Evolutionary conservation across 352 stramenopile genomes (phyloP), one percentile per base, ranked within the genome.

Genomic region (Nothophytophthora sp.): DNA sequence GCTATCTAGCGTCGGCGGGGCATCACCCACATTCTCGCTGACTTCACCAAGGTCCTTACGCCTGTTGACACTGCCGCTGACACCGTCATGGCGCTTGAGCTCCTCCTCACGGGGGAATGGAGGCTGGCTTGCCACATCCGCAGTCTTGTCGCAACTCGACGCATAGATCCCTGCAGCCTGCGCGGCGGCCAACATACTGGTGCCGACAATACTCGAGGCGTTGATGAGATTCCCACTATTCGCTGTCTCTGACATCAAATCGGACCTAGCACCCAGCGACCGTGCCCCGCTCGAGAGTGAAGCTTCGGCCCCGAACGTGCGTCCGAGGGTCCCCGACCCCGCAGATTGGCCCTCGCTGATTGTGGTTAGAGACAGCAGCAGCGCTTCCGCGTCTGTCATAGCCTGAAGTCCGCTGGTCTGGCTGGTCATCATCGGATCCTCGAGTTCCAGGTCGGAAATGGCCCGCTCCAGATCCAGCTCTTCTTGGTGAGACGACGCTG

Each of bases 381-480:
- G 36, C 11, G 72, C 67, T 24, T 83, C 70, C 2, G 73, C 68
- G 15, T 71, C 63, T 38, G 63, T 63, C 39, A 54, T 53, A 4
- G 52, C 70, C 46, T 75, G 57, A 24, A 82, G 71, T 28, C 67
- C 44, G 44, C 63, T 37, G 20, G 64, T 37, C 46, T 82, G 78
- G 12, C 75, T 73, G 15, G 92, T 87, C 78, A 90, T 88, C 80
- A 93, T 91, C 0, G 86, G 86, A 34, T 95, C 83, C 59, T 95
- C 82, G 0, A 95, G 68, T 59, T 92, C 79, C 22, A 95, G 48
- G 48, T 93, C 80, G 2, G 85, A 91, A 23, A 95, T 95, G 19
- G 85, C 85, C 2, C 81, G 72, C 7, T 82, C 79, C 20, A 92
- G 50, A 41, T 95, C 85, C 0, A 95, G 70, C 12, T 81, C 77